Evolutionary conservation across 2,329 filamentous ascomycete species (phyloP).

Genomic region (Karstenula rhodostoma): DNA sequence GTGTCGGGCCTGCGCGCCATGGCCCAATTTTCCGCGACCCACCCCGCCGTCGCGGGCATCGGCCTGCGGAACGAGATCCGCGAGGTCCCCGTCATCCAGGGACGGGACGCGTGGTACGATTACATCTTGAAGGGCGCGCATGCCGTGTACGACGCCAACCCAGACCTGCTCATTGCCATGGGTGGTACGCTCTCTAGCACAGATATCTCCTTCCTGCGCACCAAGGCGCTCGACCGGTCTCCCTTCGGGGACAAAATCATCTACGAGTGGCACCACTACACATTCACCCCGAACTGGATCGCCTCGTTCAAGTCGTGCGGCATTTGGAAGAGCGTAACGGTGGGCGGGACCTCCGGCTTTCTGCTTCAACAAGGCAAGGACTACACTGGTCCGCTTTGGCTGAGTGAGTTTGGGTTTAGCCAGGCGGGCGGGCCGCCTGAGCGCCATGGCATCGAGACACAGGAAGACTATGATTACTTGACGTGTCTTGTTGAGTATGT

Average conservation of each 20-base stretch:
- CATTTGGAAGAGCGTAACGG: conserved; percentile 51
- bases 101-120: conserved; percentile 61
- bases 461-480: conserved; percentile 30
- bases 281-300: conserved; percentile 53
- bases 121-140: conserved; percentile 57
- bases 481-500: conserved; percentile 62
- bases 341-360: conserved; percentile 61
- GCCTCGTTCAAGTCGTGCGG: conserved; percentile 52
- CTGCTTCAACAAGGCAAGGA: conserved; percentile 57
- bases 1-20: conserved; percentile 59
- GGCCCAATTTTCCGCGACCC: conserved; percentile 56
- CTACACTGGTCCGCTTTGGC: conserved; percentile 62
- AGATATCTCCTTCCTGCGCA: conserved; percentile 58
- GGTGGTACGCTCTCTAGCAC: conserved; percentile 62
- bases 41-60: conserved; percentile 62
- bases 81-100: conserved; percentile 53
- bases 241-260: conserved; percentile 58
- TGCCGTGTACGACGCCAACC: conserved; percentile 61
- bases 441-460: conserved; percentile 19
- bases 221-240: conserved; percentile 53
- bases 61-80: conserved; percentile 65
- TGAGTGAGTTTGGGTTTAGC: conserved; percentile 63
- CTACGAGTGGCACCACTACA: conserved; percentile 67
- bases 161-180: conserved; percentile 60
- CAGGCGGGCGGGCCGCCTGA: conserved; percentile 41